phyloP scores from a whole-genome alignment of 2,329 filamentous ascomycete genomes.

The Monosporascus sp. region DNA sequence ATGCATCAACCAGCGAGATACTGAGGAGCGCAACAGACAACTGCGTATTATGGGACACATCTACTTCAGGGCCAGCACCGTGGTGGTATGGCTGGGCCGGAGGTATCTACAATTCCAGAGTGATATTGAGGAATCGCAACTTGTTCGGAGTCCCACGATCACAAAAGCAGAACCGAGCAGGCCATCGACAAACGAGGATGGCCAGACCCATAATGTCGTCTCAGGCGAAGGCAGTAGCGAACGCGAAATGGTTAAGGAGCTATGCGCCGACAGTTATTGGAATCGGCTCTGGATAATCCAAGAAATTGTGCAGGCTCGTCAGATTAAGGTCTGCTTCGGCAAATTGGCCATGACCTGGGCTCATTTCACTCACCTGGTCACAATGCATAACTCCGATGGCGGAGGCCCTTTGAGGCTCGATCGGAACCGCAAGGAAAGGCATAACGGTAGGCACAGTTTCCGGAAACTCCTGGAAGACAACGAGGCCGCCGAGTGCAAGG shows the following conservation, averaged over 20 bases:
- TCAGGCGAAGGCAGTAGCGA: too few relatives aligned
- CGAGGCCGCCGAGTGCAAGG: conserved; percentile 18
- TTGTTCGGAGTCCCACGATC: too few relatives aligned
- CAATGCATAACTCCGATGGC: conserved; percentile 2
- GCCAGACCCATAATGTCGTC: too few relatives aligned
- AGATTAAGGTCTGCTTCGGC: conserved; percentile 19
- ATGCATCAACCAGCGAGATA: conserved; percentile 19
- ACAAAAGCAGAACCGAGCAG: too few relatives aligned
- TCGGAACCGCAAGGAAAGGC: conserved; percentile 8
- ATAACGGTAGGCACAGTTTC: conserved; percentile 9
- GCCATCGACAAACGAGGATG: too few relatives aligned
- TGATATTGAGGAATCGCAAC: background rate
- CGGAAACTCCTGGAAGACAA: conserved; percentile 18
- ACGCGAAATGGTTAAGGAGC: conserved; percentile 1
- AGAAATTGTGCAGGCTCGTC: conserved; percentile 19
- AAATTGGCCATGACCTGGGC: conserved; percentile 9
- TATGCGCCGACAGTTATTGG: conserved; percentile 16
- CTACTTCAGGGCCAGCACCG: conserved; percentile 13
- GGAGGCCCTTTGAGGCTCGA: conserved; percentile 14
- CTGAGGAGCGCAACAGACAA: conserved; percentile 15
- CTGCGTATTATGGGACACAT: conserved; percentile 18
- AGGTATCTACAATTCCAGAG: conserved; percentile 1
- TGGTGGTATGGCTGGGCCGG: conserved; percentile 18
- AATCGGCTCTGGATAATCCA: conserved; percentile 22
- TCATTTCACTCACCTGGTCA: conserved; percentile 12